A percentile compares a stretch with the other conserved stretches of the same genome.
phyloP scores from a whole-genome alignment of 805 yeast genomes.

The Myxozyma geophila region DNA sequence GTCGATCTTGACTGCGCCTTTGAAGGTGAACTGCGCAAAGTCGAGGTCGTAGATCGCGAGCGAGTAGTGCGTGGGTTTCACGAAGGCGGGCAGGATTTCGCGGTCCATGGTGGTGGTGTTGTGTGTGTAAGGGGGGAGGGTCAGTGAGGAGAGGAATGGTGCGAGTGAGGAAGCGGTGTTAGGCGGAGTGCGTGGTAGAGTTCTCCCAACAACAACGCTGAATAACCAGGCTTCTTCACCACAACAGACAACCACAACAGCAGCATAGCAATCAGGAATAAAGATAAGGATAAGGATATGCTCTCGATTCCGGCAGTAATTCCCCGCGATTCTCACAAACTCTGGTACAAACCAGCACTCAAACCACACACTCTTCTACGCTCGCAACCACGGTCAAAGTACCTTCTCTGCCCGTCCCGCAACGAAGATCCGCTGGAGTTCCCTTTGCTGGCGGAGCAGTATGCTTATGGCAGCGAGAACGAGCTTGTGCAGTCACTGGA shows the following conservation, averaged over 20 bases:
- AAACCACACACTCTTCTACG: conserved; percentile 18
- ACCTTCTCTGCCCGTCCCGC: conserved; percentile 20
- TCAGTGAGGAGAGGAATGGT: not conserved
- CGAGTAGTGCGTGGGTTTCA: conserved; percentile 36
- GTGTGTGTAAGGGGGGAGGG: conserved; percentile 1
- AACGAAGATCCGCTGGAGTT: not conserved
- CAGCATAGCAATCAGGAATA: not conserved
- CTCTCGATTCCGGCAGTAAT: conserved; percentile 22
- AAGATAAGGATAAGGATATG: not conserved
- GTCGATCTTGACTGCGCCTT: conserved; percentile 37
- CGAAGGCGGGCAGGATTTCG: conserved; percentile 35
- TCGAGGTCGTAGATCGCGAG: conserved; percentile 34
- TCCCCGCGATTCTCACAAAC: conserved; percentile 16
- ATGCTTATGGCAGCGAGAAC: not conserved
- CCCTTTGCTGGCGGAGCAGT: not conserved
- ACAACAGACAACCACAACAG: not conserved
- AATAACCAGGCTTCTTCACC: not conserved
- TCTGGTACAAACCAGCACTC: conserved; percentile 19
- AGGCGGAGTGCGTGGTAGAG: not conserved
- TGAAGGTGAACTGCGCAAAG: conserved; percentile 29
- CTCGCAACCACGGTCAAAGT: conserved; percentile 13
- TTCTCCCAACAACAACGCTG: not conserved
- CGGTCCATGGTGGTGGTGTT: conserved; percentile 29
- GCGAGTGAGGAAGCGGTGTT: not conserved
- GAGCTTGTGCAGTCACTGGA: conserved; percentile 13